Evolutionary conservation across 805 yeast genomes (phyloP).

Genomic region (Peterozyma xylosa): DNA sequence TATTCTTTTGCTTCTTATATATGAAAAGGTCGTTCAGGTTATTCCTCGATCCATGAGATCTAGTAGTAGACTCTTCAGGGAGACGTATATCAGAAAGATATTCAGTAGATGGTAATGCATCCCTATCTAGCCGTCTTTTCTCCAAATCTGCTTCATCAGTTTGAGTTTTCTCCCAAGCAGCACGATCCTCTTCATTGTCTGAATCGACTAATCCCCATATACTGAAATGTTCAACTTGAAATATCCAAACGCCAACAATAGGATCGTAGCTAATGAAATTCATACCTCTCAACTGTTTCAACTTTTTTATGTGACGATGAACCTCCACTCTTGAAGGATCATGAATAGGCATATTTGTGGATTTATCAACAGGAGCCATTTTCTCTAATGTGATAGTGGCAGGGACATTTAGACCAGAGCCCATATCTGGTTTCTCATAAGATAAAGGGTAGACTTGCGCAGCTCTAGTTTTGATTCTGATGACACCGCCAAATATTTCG

Average conservation of each 20-base stretch:
- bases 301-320: constrained; percentile 38
- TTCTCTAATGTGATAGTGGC: constrained; percentile 65
- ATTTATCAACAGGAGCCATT: constrained; percentile 37
- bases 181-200: constrained; percentile 48
- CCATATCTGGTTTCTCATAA: constrained; percentile 48
- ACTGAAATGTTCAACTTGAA: constrained; percentile 85
- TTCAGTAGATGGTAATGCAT: constrained; percentile 11
- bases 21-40: constrained; percentile 20
- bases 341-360: constrained; percentile 16
- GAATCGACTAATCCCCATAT: constrained; percentile 86
- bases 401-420: constrained; percentile 69
- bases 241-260: constrained; percentile 66
- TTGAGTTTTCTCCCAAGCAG: constrained; percentile 23
- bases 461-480: constrained; percentile 39
- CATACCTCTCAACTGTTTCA: constrained; percentile 59
- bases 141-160: constrained; percentile 19
- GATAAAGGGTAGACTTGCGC: constrained; percentile 60
- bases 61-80: neutral
- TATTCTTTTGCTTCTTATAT: constrained; percentile 22
- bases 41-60: constrained; percentile 6
- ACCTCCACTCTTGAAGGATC: constrained; percentile 31
- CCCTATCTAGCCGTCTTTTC: constrained; percentile 12
- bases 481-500: constrained; percentile 30
- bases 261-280: constrained; percentile 77
- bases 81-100: constrained; percentile 4